phyloP scores from a whole-genome alignment of 2,329 filamentous ascomycete species.

The Exserohilum turcica region DNA sequence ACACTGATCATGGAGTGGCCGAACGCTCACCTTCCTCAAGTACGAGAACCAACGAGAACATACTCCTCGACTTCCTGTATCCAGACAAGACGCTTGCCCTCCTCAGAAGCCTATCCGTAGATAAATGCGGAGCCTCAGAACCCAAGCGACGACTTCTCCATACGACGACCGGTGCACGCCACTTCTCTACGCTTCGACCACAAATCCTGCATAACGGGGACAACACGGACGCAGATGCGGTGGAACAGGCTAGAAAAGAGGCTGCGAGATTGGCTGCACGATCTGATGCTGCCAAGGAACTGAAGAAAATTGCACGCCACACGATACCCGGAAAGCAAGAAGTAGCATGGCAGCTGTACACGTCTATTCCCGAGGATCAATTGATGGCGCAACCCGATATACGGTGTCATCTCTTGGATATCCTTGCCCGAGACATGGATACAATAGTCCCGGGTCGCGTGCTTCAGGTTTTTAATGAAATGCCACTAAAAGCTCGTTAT shows the following conservation, averaged over 20 bases:
- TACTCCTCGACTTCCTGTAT: slow-evolving; percentile 56
- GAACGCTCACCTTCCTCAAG: slow-evolving; percentile 7
- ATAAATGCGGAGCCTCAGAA: slow-evolving; percentile 31
- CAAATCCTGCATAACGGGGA: slow-evolving; percentile 15
- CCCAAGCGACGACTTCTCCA: slow-evolving; percentile 28
- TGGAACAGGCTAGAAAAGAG: slow-evolving; percentile 24
- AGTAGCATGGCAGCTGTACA: slow-evolving; percentile 48
- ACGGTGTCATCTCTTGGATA: slow-evolving; percentile 35
- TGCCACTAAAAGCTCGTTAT: slow-evolving; percentile 47
- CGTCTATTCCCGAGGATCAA: slow-evolving; percentile 24
- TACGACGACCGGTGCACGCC: slow-evolving; percentile 30
- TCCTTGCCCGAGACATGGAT: slow-evolving; percentile 27
- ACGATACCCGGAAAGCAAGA: slow-evolving; percentile 30
- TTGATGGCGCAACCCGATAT: slow-evolving; percentile 10
- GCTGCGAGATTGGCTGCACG: slow-evolving; percentile 22
- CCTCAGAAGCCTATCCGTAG: slow-evolving; percentile 35
- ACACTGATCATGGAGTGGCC: slow-evolving; percentile 14
- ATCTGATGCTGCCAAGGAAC: slow-evolving; percentile 23
- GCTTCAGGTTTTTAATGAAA: slow-evolving; percentile 53
- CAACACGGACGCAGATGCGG: slow-evolving; percentile 11
- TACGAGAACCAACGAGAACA: slow-evolving; percentile 10
- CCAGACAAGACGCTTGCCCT: slow-evolving; percentile 52
- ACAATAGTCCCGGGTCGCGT: slow-evolving; percentile 50
- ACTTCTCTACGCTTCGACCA: slow-evolving; percentile 31
- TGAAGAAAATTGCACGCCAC: slow-evolving; percentile 24